Conservation (phyloP, 1,284 basidiomycete species). For the Irpex sp. region DNA sequence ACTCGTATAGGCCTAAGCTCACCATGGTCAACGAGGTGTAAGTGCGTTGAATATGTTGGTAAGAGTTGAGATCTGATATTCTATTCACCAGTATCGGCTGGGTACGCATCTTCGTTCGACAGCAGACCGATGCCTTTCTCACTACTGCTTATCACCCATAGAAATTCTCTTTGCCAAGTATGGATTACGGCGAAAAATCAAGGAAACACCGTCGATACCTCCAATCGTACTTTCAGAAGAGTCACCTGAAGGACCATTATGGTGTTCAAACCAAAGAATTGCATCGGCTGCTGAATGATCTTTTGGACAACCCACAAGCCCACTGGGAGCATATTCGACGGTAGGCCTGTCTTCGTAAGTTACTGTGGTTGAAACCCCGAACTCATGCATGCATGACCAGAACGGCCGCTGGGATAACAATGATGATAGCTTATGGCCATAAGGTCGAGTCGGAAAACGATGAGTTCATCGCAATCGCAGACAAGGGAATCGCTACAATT, state of each 20-base stretch:
- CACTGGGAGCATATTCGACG: not conserved
- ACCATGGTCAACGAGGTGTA: not conserved
- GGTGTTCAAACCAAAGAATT: not conserved
- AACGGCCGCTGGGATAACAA: slow-evolving; percentile 12
- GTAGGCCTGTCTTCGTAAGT: not conserved
- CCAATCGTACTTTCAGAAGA: not conserved
- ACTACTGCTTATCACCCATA: not conserved
- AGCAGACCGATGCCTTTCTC: not conserved
- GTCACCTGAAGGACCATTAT: not conserved
- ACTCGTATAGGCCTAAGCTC: not conserved
- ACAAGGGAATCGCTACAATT: slow-evolving; percentile 2
- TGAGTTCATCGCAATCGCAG: not conserved
- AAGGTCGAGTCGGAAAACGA: slow-evolving; percentile 15
- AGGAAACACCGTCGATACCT: not conserved
- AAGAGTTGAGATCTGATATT: not conserved
- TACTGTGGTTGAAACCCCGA: not conserved
- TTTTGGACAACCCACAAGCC: not conserved
- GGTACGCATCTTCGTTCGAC: not conserved
- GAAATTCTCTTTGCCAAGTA: not conserved
- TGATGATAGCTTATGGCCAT: slow-evolving; percentile 15
- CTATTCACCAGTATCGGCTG: not conserved
- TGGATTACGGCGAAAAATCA: not conserved
- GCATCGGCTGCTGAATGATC: not conserved
- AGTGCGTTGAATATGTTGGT: too few relatives aligned
- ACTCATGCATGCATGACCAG: slow-evolving; percentile 3